Base-by-base conservation (phyloP, 441 rosid genomes). In the Pelargonium australe region DNA sequence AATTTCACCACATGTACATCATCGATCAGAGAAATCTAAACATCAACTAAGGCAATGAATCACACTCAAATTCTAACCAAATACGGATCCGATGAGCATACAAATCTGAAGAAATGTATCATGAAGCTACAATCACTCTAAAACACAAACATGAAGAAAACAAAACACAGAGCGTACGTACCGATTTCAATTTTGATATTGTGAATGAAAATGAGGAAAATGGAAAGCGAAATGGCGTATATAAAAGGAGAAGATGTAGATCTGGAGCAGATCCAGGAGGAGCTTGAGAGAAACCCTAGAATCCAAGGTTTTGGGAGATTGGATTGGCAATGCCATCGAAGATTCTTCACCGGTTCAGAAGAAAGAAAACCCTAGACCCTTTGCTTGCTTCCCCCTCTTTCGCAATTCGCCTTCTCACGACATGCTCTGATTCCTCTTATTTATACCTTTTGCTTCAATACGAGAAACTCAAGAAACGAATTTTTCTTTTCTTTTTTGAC, bases 281-380 rank as follows among this genome's bases (percentile, higher is more conserved):
- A 61, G 64, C 17, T 61, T 57, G 0, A 55, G 63, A 74, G 76
- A 69, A 69, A 25, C 68, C 70, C 68, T 51, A 19, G 41, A 37
- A 40, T 43, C 28, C 5, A 75, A 75, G 73, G 4, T n/a, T 41
- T 7, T 4, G 23, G 37, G 65, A 34, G 45, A 45, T 44, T 57
- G 62, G 25, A 57, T 17, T 23, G 62, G 40, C 40, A 60, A 67
- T 58, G 34, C 67, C 61, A 77, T 70, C 45, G 53, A 16, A 65
- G 70, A 64, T 70, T 73, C 57, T 61, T 65, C 58, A 57, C 70
- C 10, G 64, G 63, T 74, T 67, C 70, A 12, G 28, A 7, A 23
- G 64, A 61, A 61, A 28, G 78, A 74, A 74, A 51, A 19, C 73
- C 20, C 70, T 57, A 55, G 41, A 47, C 7, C 23, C 63, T 69